Conservation (phyloP, 768 basidiomycete genomes). For the Kwoniella sp. region DNA sequence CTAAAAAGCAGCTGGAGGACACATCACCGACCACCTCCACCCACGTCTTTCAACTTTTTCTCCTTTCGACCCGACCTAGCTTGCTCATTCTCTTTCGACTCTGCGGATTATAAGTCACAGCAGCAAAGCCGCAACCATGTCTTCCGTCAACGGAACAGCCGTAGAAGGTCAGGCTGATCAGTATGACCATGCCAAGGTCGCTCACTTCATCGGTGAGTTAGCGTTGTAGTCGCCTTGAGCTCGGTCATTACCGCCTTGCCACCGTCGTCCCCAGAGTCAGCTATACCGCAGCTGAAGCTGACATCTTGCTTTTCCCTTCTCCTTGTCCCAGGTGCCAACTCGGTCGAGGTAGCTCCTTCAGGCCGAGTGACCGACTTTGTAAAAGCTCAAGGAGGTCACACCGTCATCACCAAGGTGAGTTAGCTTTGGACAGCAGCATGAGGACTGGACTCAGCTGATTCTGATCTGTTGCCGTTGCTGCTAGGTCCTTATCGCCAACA, state of each 20-base stretch:
- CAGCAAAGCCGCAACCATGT: conserved; percentile 8
- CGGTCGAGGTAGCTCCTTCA: conserved; percentile 77
- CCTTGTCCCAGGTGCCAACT: conserved; percentile 76
- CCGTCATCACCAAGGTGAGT: conserved; percentile 94
- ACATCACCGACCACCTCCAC: conserved; percentile 11
- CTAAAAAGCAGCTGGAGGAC: conserved; percentile 2
- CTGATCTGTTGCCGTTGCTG: too few species aligned
- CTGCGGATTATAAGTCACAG: background rate
- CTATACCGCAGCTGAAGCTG: conserved; percentile 2
- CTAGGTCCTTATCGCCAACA: conserved; percentile 97
- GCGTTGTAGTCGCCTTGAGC: background rate
- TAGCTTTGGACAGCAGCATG: background rate
- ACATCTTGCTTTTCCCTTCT: background rate
- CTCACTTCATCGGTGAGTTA: conserved; percentile 66
- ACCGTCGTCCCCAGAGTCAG: too few species aligned
- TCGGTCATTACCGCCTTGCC: background rate
- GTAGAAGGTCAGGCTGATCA: conserved; percentile 30
- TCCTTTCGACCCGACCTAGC: background rate
- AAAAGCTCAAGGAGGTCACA: conserved; percentile 86
- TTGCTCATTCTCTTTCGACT: background rate
- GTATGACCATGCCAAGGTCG: conserved; percentile 64
- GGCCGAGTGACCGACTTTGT: conserved; percentile 88
- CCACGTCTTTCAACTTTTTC: conserved; percentile 4
- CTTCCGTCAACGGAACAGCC: conserved; percentile 24
- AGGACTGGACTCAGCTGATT: background rate